Percentiles rank a stretch among this genome's conserved stretches.
Conservation (phyloP, 78 protist genomes). For the Isochrysis galbana region DNA sequence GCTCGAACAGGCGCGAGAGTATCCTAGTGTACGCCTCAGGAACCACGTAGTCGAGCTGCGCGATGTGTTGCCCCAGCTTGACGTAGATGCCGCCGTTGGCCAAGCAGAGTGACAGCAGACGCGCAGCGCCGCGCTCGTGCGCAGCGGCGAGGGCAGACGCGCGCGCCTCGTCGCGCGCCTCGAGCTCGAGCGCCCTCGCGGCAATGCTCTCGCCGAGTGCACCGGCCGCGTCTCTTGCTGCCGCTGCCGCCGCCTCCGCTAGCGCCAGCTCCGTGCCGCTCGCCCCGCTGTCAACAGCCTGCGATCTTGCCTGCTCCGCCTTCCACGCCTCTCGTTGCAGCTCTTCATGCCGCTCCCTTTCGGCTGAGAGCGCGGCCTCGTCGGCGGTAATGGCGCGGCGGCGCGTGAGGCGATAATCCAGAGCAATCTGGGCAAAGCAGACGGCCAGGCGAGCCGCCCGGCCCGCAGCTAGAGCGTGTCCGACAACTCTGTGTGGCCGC, state of each 20-base stretch:
- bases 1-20: background rate
- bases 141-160: no score
- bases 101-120: background rate
- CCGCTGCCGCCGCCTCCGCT: background rate
- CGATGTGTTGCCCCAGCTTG: conserved; percentile 10
- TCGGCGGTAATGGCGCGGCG: no score
- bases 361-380: background rate
- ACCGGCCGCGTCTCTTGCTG: background rate
- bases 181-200: background rate
- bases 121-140: background rate
- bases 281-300: background rate
- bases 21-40: conserved; percentile 4
- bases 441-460: no score
- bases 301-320: background rate
- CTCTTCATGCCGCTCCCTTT: background rate
- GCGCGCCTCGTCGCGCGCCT: no score
- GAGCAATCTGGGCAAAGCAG: no score
- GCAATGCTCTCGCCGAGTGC: background rate
- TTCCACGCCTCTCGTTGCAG: background rate
- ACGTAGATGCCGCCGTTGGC: conserved; percentile 16
- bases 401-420: no score
- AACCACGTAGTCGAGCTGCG: conserved; percentile 28
- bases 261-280: background rate
- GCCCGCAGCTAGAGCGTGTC: no score
- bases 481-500: no score